Evolutionary conservation across 768 basidiomycete species (phyloP), one percentile per base, ranked within the genome.

Genomic region (Hypholoma fasciculare): DNA sequence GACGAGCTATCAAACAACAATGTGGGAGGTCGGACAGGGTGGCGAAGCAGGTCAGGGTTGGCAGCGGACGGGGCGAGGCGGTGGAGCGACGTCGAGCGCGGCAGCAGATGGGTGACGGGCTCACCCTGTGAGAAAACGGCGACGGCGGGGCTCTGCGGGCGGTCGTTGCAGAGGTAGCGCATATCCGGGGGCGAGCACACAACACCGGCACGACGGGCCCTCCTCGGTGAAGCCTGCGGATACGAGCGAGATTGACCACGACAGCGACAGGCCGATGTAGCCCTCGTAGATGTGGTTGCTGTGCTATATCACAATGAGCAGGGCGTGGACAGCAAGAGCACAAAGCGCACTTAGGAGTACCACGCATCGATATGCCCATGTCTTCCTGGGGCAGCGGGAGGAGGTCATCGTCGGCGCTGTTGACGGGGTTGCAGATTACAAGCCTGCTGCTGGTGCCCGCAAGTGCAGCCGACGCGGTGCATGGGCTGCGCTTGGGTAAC

Each of bases 271-370:
- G 7, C 89, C 89, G 13, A 76, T 70, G 57, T 83, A 88, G 85
- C 77, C 85, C 72, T 90, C 89, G 69, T 91, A 87, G 27, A 91
- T 89, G 65, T 92, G 89, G 36, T 90, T 83, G 65, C 90, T 81
- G 67, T 92, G 89, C 88, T 90, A 57, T 53, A 2, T 58, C 14
- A 43, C n/a, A 23, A 47, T 59, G 20, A 51, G 57, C 43, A 44
- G 9, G 46, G 38, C 34, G 36, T 38, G 19, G 42, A 38, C 16
- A 37, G 53, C 54, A 36, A 17, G 46, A 49, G 46, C 19, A 57
- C 36, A 12, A 50, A 20, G 71, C 82, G 46, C 67, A 85, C 88
- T 80, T 87, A 86, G 59, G 90, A 89, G 68, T 90, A 90, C 83
- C 85, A 90, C 4, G 90, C 60, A 75, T 61, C 0, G 88, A 86